Evolutionary conservation across 2,329 filamentous ascomycete species (phyloP).

Genomic region (Pestalotiopsis sp.): DNA sequence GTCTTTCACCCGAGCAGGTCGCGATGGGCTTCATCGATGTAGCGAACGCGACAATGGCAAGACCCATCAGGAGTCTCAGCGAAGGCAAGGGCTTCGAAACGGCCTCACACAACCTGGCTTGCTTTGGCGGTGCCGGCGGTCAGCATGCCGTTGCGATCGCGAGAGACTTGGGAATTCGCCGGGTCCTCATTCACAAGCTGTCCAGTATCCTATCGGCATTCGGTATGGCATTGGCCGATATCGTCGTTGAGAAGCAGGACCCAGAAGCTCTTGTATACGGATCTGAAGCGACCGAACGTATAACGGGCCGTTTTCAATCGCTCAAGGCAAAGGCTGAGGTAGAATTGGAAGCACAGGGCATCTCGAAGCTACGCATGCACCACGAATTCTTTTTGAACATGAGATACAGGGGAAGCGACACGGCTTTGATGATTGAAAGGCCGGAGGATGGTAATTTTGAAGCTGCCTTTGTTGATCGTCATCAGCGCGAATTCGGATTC

Average conservation of each 20-base stretch:
- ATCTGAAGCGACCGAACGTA: conserved; percentile 8
- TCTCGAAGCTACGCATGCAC: conserved; percentile 10
- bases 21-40: conserved; percentile 74
- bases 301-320: conserved; percentile 5
- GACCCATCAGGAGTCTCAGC: conserved; percentile 62
- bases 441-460: conserved; percentile 36
- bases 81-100: conserved; percentile 51
- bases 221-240: conserved; percentile 17
- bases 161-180: conserved; percentile 36
- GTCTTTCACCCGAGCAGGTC: conserved; percentile 34
- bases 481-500: conserved; percentile 43
- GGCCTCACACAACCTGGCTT: conserved; percentile 30
- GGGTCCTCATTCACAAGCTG: conserved; percentile 39
- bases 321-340: conserved; percentile 37
- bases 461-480: conserved; percentile 34
- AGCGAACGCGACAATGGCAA: conserved; percentile 73
- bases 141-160: conserved; percentile 51
- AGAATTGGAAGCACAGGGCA: conserved; percentile 20
- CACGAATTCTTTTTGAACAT: conserved; percentile 41
- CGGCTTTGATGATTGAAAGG: conserved; percentile 46
- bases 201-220: conserved; percentile 36
- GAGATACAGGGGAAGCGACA: conserved; percentile 50
- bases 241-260: conserved; percentile 16
- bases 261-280: conserved; percentile 15
- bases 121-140: conserved; percentile 70